phyloP scores from a whole-genome alignment of 352 stramenopile genomes.

The Phytophthora foliorum region DNA sequence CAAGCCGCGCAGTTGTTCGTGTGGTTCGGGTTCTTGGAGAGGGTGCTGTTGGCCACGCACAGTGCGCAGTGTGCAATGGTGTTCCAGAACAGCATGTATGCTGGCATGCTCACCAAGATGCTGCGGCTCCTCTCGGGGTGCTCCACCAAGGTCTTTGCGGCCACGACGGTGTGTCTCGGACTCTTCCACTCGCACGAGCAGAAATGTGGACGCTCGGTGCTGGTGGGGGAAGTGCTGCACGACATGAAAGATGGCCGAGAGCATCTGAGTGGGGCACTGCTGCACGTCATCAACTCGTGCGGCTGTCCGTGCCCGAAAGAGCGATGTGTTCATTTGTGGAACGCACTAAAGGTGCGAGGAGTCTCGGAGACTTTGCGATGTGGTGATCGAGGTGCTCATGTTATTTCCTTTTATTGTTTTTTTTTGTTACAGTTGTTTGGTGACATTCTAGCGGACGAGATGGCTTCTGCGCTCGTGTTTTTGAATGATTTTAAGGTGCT shows the following conservation, averaged over 20 bases:
- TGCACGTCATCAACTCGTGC: constrained; percentile 87
- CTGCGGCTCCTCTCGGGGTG: constrained; percentile 59
- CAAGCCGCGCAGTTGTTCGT: constrained; percentile 63
- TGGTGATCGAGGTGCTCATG: background rate
- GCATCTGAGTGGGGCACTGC: constrained; percentile 68
- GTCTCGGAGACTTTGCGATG: background rate
- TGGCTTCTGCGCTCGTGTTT: constrained; percentile 62
- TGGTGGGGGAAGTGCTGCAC: constrained; percentile 62
- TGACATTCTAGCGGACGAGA: constrained; percentile 60
- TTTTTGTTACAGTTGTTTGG: constrained; percentile 53
- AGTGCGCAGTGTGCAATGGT: constrained; percentile 52
- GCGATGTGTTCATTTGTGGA: constrained; percentile 54
- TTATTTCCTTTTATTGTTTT: constrained; percentile 11
- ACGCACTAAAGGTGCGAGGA: constrained; percentile 57
- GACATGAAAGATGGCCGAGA: constrained; percentile 64
- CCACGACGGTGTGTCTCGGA: constrained; percentile 64
- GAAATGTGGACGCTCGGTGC: constrained; percentile 37
- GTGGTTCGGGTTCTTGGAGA: constrained; percentile 73
- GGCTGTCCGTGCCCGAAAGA: constrained; percentile 65
- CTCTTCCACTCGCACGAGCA: constrained; percentile 68
- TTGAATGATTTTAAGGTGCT: constrained; percentile 84
- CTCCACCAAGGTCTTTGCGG: constrained; percentile 76
- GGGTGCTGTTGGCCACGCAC: constrained; percentile 53
- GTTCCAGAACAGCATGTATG: constrained; percentile 66
- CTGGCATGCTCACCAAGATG: constrained; percentile 70